Evolutionary conservation across 208 protist genomes (phyloP).

Genomic region (Trypanosoma scelopori): DNA sequence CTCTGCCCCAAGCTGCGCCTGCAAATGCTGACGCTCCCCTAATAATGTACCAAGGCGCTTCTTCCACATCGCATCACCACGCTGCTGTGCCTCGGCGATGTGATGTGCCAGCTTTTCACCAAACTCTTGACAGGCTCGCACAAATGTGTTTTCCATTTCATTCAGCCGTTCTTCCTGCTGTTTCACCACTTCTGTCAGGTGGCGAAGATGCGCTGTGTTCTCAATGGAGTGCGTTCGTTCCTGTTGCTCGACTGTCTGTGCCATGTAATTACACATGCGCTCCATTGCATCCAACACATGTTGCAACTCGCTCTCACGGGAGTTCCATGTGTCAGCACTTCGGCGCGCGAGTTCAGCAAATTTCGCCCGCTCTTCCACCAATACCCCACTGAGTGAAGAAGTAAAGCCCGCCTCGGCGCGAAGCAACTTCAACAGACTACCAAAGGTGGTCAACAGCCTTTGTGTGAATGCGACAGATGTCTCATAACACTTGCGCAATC

Average conservation of each 20-base stretch:
- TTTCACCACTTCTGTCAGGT: constrained; percentile 49
- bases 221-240: constrained; percentile 35
- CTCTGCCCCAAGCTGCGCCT: constrained; percentile 39
- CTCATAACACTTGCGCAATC: constrained; percentile 46
- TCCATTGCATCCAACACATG: constrained; percentile 21
- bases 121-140: constrained; percentile 47
- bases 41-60: constrained; percentile 36
- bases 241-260: constrained; percentile 39
- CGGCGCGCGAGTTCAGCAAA: constrained; percentile 56
- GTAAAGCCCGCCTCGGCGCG: constrained; percentile 41
- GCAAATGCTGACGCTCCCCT: constrained; percentile 46
- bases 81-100: constrained; percentile 50
- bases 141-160: constrained; percentile 47
- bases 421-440: constrained; percentile 40
- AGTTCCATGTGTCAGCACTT: constrained; percentile 20
- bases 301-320: constrained; percentile 34
- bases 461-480: constrained; percentile 42
- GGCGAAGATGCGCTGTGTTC: constrained; percentile 45
- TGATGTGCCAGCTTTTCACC: constrained; percentile 49
- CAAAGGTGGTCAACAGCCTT: constrained; percentile 41
- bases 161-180: constrained; percentile 59
- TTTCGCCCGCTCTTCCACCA: constrained; percentile 50
- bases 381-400: constrained; percentile 46
- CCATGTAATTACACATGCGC: constrained; percentile 48
- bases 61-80: constrained; percentile 67